Base-by-base conservation (phyloP, 179 eudicot species). In the Silene vulgaris region DNA sequence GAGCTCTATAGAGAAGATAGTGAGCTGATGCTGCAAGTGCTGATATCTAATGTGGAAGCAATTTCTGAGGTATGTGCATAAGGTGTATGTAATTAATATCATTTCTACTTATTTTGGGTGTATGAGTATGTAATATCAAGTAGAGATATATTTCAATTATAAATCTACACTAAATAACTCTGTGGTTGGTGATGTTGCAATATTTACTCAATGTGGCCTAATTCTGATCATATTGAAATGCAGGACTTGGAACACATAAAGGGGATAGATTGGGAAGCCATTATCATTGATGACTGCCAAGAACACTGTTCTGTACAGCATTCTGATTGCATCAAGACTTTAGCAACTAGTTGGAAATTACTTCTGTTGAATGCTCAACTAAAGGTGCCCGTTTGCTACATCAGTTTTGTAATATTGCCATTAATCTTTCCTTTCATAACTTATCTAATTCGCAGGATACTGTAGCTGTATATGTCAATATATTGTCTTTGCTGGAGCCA, bases 251-350 rank as follows among this genome's bases (percentile, higher is more conserved):
- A 84, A 21, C 71, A 76, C 37, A 35, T 91, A 56, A 80, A 81
- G 63, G 78, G 80, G 72, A 77, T 88, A 59, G 74, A 73, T 43
- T 91, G 97, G 97, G 90, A 85, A 83, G 90, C 87, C 59, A 73
- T 89, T 77, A 75, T 90, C 57, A 56, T 90, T 73, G 97, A 90
- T 85, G 87, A 82, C 28, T 84, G 86, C 77, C 96, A 88, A 62
- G 78, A 81, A 35, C 74, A 78, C 29, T 63, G 63, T 74, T 71
- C 82, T 40, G 80, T 80, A 64, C 43, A 77, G 62, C 66, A 83
- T 65, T 72, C 75, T 56, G 85, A 80, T 61, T 80, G 75, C 75
- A 81, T 91, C 62, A 87, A 81, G 80, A 74, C 78, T 66, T 72
- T 90, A 60, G 32, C 68, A 56, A 76, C 89, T 66, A 76, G 77